A percentile compares a stretch with the other conserved stretches of the same genome.
Evolutionary conservation across 2,329 filamentous ascomycete species (phyloP).

Genomic region (Microdochium bolleyi): DNA sequence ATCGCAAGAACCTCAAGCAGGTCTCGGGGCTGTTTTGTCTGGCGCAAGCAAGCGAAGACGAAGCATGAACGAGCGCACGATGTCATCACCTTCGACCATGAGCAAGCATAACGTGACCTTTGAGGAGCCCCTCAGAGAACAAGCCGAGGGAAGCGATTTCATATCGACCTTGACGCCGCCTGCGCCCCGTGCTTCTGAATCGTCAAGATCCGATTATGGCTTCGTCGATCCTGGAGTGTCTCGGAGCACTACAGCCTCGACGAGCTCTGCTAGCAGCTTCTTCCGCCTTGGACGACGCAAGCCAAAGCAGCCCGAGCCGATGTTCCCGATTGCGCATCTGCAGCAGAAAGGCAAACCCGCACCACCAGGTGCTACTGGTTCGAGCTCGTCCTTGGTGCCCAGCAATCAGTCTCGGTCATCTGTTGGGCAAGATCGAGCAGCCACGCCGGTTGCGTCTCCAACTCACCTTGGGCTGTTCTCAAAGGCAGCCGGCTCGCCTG

Average conservation of each 20-base stretch:
- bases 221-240: slow-evolving; percentile 58
- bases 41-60: slow-evolving; percentile 32
- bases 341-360: slow-evolving; percentile 57
- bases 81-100: slow-evolving; percentile 24
- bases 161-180: slow-evolving; percentile 56
- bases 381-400: slow-evolving; percentile 36
- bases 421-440: neutral
- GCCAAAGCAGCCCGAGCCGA: slow-evolving; percentile 62
- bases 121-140: slow-evolving; percentile 48
- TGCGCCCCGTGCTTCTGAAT: slow-evolving; percentile 67
- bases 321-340: slow-evolving; percentile 83
- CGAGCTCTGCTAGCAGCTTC: slow-evolving; percentile 60
- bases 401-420: neutral
- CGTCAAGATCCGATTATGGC: slow-evolving; percentile 82
- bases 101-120: slow-evolving; percentile 43
- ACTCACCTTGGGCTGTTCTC: slow-evolving; percentile 14
- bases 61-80: slow-evolving; percentile 23
- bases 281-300: slow-evolving; percentile 74
- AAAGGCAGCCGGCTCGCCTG: slow-evolving; percentile 33
- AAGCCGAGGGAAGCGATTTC: slow-evolving; percentile 54
- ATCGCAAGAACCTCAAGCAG: neutral
- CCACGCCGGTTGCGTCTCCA: slow-evolving; percentile 25
- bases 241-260: slow-evolving; percentile 51
- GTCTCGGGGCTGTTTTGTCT: slow-evolving; percentile 1
- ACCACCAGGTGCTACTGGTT: slow-evolving; percentile 19